Conservation (phyloP, 139 green algal species). For the Chlorella vulgaris region DNA sequence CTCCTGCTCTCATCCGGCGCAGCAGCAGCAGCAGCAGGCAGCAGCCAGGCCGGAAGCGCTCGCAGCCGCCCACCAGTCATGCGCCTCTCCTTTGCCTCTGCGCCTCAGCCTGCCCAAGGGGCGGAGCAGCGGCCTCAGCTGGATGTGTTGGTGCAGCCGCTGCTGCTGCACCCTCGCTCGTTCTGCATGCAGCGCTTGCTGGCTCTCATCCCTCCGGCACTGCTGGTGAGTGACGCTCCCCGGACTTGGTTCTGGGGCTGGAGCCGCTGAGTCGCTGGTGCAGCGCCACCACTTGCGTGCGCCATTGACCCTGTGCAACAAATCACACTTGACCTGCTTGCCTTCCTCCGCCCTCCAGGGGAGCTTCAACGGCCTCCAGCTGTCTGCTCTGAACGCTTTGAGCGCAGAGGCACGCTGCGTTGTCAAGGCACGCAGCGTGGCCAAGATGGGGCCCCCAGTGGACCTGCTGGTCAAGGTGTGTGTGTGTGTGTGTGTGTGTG, state of each 20-base stretch:
- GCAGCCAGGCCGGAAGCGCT: not conserved
- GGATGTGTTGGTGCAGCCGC: constrained; percentile 42
- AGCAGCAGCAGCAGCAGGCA: not conserved
- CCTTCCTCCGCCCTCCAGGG: not conserved
- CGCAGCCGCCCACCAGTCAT: not conserved
- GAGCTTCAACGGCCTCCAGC: not conserved
- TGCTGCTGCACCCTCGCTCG: constrained; percentile 13
- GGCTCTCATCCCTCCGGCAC: not conserved
- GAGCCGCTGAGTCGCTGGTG: too few species aligned
- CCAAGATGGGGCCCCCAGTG: constrained; percentile 18
- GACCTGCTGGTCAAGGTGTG: constrained; percentile 35
- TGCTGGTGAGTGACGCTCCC: not conserved
- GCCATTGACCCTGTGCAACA: not conserved
- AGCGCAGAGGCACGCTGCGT: constrained; percentile 12
- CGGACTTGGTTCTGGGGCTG: not conserved
- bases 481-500: not conserved
- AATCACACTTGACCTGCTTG: not conserved
- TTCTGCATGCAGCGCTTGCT: constrained; percentile 7
- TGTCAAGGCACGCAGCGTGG: constrained; percentile 21
- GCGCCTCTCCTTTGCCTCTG: constrained; percentile 6
- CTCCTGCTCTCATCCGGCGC: not conserved
- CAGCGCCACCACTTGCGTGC: not conserved
- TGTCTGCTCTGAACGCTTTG: constrained; percentile 33
- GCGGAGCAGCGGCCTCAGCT: constrained; percentile 7
- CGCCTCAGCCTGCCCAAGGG: too few species aligned